Base-by-base conservation (phyloP, 805 yeast genomes). In the Candida nemodendra region DNA sequence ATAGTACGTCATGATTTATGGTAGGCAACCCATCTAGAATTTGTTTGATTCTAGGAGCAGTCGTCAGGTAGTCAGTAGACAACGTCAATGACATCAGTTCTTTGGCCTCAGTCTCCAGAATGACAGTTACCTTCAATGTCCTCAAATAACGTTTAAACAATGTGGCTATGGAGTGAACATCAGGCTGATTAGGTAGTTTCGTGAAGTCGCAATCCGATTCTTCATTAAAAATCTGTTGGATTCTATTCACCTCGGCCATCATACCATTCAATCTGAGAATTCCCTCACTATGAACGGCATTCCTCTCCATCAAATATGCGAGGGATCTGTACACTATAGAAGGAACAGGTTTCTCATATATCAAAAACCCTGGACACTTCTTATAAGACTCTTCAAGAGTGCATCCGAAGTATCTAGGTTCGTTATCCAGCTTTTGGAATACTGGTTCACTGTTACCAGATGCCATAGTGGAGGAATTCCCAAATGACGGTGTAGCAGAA, bases 241-340 rank as follows among this genome's bases (percentile, higher is more conserved):
- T 69, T 27, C 69, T 75, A 46, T 81, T 77, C 27, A 86, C 87
- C 36, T 82, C 72, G 1, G 88, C 74, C 39, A 89, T 84, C 25
- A 95, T 86, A 4, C 98, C 98, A 61, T 90, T 86, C 40, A 89
- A 66, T 44, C 99, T 71, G 66, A 93, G 93, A 3, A 91, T 76
- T 9, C 99, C 99, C 54, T 89, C 95, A 59, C 87, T 93, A 44
- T 75, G 75, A n/a, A 81, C 68, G 0, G 95, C 95, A 16, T 81
- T 78, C 18, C 80, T 74, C 26, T 68, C 71, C 34, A 72, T 71
- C 34, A 91, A 67, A 48, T 73, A 85, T 39, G 78, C 83, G 23
- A 90, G 54, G 54, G 96, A 88, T 42, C 95, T 65, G 51, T 66
- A 84, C 13, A 87, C 76, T 6, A 91, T 79, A 27, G 89, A 78